A percentile compares a stretch with the other conserved stretches of the same genome.
These are phyloP conservation scores for Chytriomyces sp. DNA, from an alignment of 192 early-diverging fungal genomes.

Conservation along the genomic window DNA sequence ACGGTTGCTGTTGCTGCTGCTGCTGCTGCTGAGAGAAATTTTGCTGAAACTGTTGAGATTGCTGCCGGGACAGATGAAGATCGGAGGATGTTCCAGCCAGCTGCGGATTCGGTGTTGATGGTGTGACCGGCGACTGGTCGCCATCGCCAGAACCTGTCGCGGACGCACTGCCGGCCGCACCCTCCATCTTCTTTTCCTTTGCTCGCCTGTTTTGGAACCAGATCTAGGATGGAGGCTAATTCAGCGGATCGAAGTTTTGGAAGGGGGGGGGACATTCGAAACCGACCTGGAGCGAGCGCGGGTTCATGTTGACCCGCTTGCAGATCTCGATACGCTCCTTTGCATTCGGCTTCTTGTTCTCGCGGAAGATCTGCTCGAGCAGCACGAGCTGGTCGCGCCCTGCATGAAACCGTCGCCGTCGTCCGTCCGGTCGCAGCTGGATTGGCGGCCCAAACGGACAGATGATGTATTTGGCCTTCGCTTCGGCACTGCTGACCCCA, in stretches of 20 bases:
- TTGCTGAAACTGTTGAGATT: not conserved
- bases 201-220: slow-evolving; percentile 87
- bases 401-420: slow-evolving; percentile 24
- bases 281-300: slow-evolving; percentile 92
- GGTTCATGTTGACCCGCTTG: slow-evolving; percentile 81
- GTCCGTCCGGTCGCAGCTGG: slow-evolving; percentile 24
- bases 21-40: not conserved
- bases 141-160: not conserved
- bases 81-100: not conserved
- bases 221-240: no score
- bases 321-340: slow-evolving; percentile 77
- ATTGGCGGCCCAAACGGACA: slow-evolving; percentile 30
- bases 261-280: no score
- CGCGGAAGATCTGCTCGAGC: slow-evolving; percentile 75
- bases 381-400: slow-evolving; percentile 62
- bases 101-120: not conserved
- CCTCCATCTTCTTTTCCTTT: slow-evolving; percentile 64
- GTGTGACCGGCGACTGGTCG: not conserved
- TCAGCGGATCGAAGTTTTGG: no score
- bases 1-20: no score
- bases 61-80: not conserved
- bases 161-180: not conserved
- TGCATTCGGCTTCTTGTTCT: slow-evolving; percentile 81
- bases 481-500: not conserved
- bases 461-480: slow-evolving; percentile 24